Base-by-base conservation (phyloP, 805 yeast genomes). In the Wickerhamiella spandovensis region DNA sequence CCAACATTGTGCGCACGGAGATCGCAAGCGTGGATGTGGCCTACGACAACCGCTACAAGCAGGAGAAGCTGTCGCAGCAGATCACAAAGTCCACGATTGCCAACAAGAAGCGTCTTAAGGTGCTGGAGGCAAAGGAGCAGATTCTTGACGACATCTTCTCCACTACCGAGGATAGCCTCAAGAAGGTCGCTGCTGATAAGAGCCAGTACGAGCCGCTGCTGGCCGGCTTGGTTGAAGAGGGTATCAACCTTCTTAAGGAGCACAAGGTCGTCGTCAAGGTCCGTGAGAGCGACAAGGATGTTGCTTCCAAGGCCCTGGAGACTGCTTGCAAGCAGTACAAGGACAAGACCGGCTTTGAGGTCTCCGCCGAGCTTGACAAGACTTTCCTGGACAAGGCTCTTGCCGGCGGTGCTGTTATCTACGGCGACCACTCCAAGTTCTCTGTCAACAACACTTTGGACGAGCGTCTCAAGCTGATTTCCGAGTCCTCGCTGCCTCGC, bases 11-110 rank as follows among this genome's bases (percentile, higher is more conserved):
- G 52, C 85, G 97, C 64, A 76, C 87, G 13, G 98, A 92, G 70
- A 84, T 84, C 51, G 82, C 92, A 48, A 79, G 89, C 48, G 87
- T 92, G 59, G 98, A 92, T 66, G 71, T 81, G 18, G 71, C 76
- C 39, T 86, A 81, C 65, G 89, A 83, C 56, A 80, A 78, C 60
- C 87, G 85, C 66, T 76, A 84, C 71, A 90, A 92, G 74, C 92
- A 90, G 69, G 89, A 95, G 2, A 72, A 87, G 30, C 79, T 92
- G 67, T 84, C 90, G 43, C 97, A 92, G 69, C 97, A 92, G 72
- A 90, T 92, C 66, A 79, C 89, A 61, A 88, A 87, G 72, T 89
- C 97, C 28, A 90, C 95, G 50, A 84, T 92, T 64, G 88, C 90
- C 56, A 92, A 92, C 75, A 88, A 92, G 73, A 85, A 95, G 57